phyloP scores from a whole-genome alignment of 108 stramenopile genomes.

The Cyclostephanos tholiformis region DNA sequence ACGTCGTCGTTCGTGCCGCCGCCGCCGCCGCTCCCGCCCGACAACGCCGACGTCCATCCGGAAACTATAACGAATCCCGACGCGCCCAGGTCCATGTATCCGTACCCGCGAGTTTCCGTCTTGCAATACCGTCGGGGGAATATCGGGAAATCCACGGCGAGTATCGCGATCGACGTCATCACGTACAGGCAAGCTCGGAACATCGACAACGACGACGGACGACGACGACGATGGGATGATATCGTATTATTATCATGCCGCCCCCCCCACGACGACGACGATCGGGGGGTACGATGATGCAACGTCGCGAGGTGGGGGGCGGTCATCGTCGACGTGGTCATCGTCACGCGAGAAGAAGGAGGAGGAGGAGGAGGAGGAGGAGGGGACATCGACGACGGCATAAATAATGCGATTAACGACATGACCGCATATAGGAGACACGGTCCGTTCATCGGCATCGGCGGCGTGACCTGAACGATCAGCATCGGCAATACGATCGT shows the following conservation, averaged over 20 bases:
- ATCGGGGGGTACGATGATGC: no score
- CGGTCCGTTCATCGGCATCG: constrained; percentile 59
- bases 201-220: constrained; percentile 60
- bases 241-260: no score
- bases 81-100: constrained; percentile 97
- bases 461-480: constrained; percentile 67
- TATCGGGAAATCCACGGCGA: constrained; percentile 91
- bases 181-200: constrained; percentile 73
- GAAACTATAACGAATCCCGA: constrained; percentile 87
- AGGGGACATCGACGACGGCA: background rate
- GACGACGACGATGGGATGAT: constrained; percentile 14
- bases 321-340: background rate
- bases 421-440: constrained; percentile 47
- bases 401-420: constrained; percentile 12
- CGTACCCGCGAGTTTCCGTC: constrained; percentile 89
- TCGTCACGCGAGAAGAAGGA: no score
- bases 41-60: constrained; percentile 59
- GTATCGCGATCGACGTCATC: constrained; percentile 88
- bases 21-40: background rate
- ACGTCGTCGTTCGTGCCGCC: no score
- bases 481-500: constrained; percentile 54
- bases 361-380: no score
- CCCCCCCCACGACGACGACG: no score
- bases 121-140: constrained; percentile 95
- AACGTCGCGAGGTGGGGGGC: no score